phyloP scores from a whole-genome alignment of 176 grass and related monocot species.

The Bolboschoenus planiculmis region DNA sequence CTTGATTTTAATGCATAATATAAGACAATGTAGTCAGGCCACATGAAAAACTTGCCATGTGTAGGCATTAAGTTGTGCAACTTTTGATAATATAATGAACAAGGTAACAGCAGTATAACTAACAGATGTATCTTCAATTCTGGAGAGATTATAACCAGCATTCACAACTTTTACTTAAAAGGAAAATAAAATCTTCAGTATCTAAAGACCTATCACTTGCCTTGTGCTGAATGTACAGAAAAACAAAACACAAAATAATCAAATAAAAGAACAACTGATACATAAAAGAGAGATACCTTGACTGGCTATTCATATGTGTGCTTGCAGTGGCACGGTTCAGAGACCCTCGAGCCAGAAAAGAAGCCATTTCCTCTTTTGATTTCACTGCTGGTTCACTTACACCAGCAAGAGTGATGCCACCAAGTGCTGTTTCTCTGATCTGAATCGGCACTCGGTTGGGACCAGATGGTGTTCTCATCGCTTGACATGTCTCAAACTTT shows the following conservation, averaged over 20 bases:
- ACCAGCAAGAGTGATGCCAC: conserved; percentile 82
- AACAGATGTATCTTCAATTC: background rate
- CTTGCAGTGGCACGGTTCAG: conserved; percentile 77
- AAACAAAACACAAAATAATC: background rate
- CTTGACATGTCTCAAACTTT: conserved; percentile 37
- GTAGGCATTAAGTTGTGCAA: background rate
- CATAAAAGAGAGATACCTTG: conserved; percentile 29
- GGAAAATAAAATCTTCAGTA: background rate
- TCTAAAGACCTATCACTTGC: background rate
- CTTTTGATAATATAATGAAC: background rate
- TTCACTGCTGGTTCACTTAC: conserved; percentile 84
- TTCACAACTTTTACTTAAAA: background rate
- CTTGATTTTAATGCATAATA: background rate
- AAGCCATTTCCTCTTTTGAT: conserved; percentile 93
- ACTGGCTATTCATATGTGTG: conserved; percentile 57
- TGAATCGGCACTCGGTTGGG: conserved; percentile 79
- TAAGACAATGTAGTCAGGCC: background rate
- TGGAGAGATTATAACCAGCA: background rate
- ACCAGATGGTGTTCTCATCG: conserved; percentile 27
- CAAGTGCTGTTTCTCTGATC: conserved; percentile 79
- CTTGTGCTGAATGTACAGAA: background rate
- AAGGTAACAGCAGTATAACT: background rate
- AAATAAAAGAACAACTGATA: background rate
- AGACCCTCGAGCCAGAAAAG: conserved; percentile 58
- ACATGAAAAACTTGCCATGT: background rate